A percentile compares a stretch with the other conserved stretches of the same genome.
Conservation (phyloP, 768 basidiomycete genomes). For the Trametes cingulata region DNA sequence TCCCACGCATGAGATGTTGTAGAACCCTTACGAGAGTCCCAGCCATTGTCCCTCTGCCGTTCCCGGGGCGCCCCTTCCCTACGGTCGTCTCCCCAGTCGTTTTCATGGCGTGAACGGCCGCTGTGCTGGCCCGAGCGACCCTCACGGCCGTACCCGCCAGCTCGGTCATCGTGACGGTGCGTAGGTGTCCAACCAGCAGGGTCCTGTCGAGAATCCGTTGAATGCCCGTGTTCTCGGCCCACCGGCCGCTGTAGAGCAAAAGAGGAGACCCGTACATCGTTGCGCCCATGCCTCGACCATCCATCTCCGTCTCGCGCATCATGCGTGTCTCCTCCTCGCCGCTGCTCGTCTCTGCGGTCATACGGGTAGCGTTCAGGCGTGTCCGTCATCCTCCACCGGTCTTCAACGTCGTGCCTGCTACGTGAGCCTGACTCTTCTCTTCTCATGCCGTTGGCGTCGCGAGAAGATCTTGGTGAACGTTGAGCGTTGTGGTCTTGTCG, state of each 20-base stretch:
- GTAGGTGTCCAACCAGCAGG: conserved; percentile 10
- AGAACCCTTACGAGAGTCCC: conserved; percentile 25
- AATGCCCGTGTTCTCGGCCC: conserved; percentile 4
- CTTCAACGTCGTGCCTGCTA: conserved; percentile 47
- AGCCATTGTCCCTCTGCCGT: conserved; percentile 36
- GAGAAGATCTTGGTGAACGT: conserved; percentile 42
- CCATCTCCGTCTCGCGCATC: conserved; percentile 16
- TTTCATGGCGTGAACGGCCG: conserved; percentile 30
- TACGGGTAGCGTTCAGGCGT: conserved; percentile 23
- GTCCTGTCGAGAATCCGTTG: conserved; percentile 14
- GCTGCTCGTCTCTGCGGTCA: conserved; percentile 18
- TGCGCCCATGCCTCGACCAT: conserved; percentile 12
- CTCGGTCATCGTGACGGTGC: conserved; percentile 15
- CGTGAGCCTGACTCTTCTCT: conserved; percentile 57
- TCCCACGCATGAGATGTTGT: conserved; percentile 19
- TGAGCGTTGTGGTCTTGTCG: conserved; percentile 34
- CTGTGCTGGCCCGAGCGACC: conserved; percentile 5
- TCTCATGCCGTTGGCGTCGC: conserved; percentile 43
- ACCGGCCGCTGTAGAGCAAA: not conserved
- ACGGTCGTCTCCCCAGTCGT: conserved; percentile 46
- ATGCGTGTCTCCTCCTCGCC: conserved; percentile 13
- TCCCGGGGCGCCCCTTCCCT: conserved; percentile 42
- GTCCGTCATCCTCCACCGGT: conserved; percentile 51
- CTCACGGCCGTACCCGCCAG: conserved; percentile 16
- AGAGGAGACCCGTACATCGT: conserved; percentile 14